These are phyloP conservation scores for Sanguinoderma infundibulare DNA, from an alignment of 1,284 basidiomycete species.

Conservation along the genomic window DNA sequence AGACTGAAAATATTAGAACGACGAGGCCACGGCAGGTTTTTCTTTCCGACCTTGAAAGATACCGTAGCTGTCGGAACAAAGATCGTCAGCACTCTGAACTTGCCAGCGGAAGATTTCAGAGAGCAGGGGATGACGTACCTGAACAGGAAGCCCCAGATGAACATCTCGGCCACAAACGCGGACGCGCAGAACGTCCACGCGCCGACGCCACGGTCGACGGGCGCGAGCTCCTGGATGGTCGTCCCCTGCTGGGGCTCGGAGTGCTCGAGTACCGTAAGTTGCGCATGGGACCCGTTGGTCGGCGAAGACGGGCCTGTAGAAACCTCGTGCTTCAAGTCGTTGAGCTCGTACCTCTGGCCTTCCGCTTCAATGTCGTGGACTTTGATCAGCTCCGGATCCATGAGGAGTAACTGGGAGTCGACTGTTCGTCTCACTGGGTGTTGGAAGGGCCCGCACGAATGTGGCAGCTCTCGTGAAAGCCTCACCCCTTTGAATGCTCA, in stretches of 20 bases:
- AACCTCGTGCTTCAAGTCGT: background rate
- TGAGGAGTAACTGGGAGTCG: background rate
- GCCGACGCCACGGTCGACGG: conserved; percentile 17
- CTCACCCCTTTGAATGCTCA: background rate
- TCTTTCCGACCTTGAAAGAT: conserved; percentile 24
- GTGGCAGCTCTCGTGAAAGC: background rate
- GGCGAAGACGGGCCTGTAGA: background rate
- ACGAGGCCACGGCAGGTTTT: background rate
- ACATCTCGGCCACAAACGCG: conserved; percentile 36
- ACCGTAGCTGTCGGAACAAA: conserved; percentile 18
- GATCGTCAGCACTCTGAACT: background rate
- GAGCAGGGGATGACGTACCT: conserved; percentile 14
- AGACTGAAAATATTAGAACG: background rate
- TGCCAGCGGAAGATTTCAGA: too few species aligned
- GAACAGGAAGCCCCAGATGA: conserved; percentile 42
- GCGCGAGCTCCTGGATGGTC: conserved; percentile 21
- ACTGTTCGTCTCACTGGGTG: background rate
- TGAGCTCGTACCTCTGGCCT: background rate
- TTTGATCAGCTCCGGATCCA: background rate
- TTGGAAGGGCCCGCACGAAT: background rate
- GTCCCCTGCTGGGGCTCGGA: conserved; percentile 18
- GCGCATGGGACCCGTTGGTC: conserved; percentile 9
- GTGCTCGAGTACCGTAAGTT: conserved; percentile 12
- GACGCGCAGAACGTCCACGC: conserved; percentile 25
- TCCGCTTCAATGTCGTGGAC: background rate